phyloP scores from a whole-genome alignment of 768 basidiomycete genomes.

The Termitomyces sp. region DNA sequence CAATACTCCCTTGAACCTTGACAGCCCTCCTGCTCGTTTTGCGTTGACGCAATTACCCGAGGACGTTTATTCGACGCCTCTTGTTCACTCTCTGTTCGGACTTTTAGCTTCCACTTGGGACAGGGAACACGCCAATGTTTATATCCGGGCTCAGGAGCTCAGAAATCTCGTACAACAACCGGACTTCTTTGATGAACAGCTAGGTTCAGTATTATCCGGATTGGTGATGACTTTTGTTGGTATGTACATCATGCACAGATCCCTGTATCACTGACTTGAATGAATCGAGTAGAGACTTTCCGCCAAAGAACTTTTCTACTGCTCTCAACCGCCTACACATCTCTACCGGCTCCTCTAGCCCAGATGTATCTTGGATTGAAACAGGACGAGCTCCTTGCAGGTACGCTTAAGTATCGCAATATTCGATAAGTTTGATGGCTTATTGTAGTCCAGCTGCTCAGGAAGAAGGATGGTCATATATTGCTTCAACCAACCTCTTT shows the following conservation, averaged over 20 bases:
- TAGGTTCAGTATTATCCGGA: conserved; percentile 37
- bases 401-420: conserved; percentile 18
- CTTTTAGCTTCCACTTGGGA: conserved; percentile 48
- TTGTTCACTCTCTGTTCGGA: conserved; percentile 39
- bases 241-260: conserved; percentile 21
- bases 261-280: not conserved
- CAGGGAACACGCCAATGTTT: conserved; percentile 51
- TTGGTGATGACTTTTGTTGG: conserved; percentile 49
- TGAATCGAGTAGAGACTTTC: conserved; percentile 42
- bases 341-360: conserved; percentile 48
- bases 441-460: conserved; percentile 29
- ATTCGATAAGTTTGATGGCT: not conserved
- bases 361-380: conserved; percentile 51
- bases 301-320: conserved; percentile 49
- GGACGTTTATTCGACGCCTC: conserved; percentile 32
- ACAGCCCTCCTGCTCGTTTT: conserved; percentile 54
- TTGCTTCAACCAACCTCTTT: conserved; percentile 38
- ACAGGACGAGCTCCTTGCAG: conserved; percentile 29
- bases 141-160: conserved; percentile 38
- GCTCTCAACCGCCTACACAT: conserved; percentile 59
- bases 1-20: not conserved
- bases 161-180: conserved; percentile 33
- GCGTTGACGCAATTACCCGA: conserved; percentile 53
- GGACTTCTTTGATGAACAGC: conserved; percentile 38
- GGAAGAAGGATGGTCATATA: conserved; percentile 45